Evolutionary conservation across 768 basidiomycete genomes (phyloP).

Genomic region (Ephemerocybe angulata): DNA sequence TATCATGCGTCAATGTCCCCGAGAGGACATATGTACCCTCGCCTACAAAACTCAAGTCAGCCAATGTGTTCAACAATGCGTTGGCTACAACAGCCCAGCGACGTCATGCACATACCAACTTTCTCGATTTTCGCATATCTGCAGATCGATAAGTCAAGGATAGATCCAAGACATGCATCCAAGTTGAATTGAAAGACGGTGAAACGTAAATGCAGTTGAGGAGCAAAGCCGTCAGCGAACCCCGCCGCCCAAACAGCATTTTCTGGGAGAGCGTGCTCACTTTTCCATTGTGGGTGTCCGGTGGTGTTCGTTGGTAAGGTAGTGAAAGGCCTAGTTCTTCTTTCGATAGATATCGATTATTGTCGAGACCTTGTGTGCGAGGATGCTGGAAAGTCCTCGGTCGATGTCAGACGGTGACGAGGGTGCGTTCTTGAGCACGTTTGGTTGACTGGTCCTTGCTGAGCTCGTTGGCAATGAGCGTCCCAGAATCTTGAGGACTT

Average conservation of each 20-base stretch:
- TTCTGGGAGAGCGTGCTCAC: slow-evolving; percentile 24
- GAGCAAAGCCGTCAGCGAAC: neutral
- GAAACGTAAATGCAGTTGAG: too few relatives aligned
- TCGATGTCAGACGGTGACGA: neutral
- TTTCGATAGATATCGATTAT: too few relatives aligned
- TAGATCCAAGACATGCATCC: too few relatives aligned
- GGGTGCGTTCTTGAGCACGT: neutral
- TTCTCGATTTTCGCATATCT: slow-evolving; percentile 98
- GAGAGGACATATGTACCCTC: slow-evolving; percentile 32
- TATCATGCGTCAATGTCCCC: neutral
- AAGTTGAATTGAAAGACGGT: too few relatives aligned
- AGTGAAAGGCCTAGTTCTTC: too few relatives aligned
- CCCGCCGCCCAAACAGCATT: too few relatives aligned
- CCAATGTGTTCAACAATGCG: too few relatives aligned
- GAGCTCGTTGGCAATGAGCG: too few relatives aligned
- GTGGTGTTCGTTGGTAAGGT: too few relatives aligned
- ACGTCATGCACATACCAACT: slow-evolving; percentile 70
- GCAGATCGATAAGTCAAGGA: neutral
- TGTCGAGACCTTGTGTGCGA: too few relatives aligned
- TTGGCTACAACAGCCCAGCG: slow-evolving; percentile 15
- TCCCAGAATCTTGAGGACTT: neutral
- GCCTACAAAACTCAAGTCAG: slow-evolving; percentile 26
- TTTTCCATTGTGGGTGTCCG: slow-evolving; percentile 48
- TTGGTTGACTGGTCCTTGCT: too few relatives aligned
- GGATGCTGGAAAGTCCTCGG: too few relatives aligned